Base-by-base conservation (phyloP, 305 asterid species). In the Fraxinus ornus region DNA sequence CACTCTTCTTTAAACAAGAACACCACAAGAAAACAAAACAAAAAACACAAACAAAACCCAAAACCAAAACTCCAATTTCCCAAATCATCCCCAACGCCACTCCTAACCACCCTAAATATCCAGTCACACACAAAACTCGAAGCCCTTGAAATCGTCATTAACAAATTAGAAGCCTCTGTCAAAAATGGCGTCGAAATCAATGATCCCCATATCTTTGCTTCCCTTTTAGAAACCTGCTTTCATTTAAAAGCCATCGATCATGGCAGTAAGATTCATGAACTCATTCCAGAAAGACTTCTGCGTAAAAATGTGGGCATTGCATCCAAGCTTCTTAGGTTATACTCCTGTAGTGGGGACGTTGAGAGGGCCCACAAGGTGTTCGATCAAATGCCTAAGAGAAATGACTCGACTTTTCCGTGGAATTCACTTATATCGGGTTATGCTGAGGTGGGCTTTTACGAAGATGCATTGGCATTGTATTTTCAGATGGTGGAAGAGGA, bases 401-500 rank as follows among this genome's bases (percentile, higher is more conserved):
- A 88, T 62, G 77, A 77, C 0, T 92, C 97, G 0, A 90, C 98
- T 5, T 95, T 95, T 79, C 90, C 95, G 0, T 94, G 99, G 99
- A 95, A 95, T 82, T 89, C 98, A 1, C 93, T 95, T 12, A 92
- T 95, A 33, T 90, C 96, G 0, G 98, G 98, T 0, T 95, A 95
- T 78, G 90, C 91, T 0, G 95, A 92, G 80, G 77, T 24, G 86
- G 93, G 94, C 17, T 84, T 87, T 64, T 84, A 87, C 78, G 98
- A 95, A 83, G 98, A 95, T 80, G 97, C 98, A 5, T 57, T 95
- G 92, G 94, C 98, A 1, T 37, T 95, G 88, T 95, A 91, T 76
- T 93, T 95, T 55, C 99, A 94, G 88, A 95, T 95, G 99, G 93
- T 87, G 76, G 99, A 95, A 73, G 99, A 94, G 66, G 97, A 90